Evolutionary conservation across 768 basidiomycete species (phyloP), one percentile per base, ranked within the genome.

Genomic region (Rickenella mellea): DNA sequence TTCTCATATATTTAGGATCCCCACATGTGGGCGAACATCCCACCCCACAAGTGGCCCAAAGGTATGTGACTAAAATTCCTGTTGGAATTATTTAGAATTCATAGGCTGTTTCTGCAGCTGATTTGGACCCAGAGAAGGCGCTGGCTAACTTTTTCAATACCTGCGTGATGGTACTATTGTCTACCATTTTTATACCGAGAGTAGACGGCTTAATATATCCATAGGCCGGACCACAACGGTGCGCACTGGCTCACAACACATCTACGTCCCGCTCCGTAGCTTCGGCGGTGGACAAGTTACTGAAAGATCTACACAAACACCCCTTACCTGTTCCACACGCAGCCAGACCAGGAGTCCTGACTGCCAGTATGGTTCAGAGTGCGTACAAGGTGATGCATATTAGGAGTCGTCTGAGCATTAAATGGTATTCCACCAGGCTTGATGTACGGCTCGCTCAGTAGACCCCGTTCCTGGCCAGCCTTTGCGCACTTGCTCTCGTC

Each of bases 311-410:
- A 1, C 54, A 51, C 39, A 47, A 52, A 20, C 31, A 47, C n/a
- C 61, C 61, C 3, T 36, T 60, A 17, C 43, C 57, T 2, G 60
- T 57, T 4, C 45, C 53, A 6, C 25, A 52, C 25, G 50, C 58
- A 9, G 45, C 32, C 5, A 19, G 39, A 1, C 58, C 61, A 8
- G 56, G 58, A 7, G 35, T 56, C 5, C 50, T 62, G 10, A 60
- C 57, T 4, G 42, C 45, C 7, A 54, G 56, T 10, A 50, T 50
- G 31, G 53, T 46, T 2, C 46, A 48, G 31, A 39, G 60, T 59
- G 41, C 10, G 55, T 49, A 2, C 30, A 11, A 7, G 9, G 12
- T 17, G 24, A 10, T 22, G 24, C 15, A 36, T 10, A 15, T 17
- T 10, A 15, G 7, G 3, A 36, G 9, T 10, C 12, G 15, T 22